Evolutionary conservation across 139 green algal genomes (phyloP).

Genomic region (Auxenochlorella pyrenoidosa): DNA sequence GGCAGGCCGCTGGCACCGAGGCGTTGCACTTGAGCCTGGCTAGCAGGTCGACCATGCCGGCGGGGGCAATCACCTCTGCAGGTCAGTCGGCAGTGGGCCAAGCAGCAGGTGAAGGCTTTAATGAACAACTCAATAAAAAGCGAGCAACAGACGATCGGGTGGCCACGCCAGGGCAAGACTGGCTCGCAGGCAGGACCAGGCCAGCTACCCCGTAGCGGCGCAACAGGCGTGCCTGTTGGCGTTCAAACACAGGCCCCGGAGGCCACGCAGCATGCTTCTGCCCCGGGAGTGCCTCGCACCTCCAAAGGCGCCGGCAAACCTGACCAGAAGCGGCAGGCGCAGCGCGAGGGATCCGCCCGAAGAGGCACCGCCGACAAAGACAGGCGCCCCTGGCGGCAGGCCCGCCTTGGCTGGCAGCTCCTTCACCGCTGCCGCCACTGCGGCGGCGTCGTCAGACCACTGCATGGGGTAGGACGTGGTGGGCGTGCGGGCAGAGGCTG

Average conservation of each 20-base stretch:
- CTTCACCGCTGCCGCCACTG: not conserved
- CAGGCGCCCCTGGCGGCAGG: not conserved
- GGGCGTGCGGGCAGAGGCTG: too few relatives aligned
- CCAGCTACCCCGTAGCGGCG: too few relatives aligned
- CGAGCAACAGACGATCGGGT: too few relatives aligned
- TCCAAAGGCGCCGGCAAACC: not conserved
- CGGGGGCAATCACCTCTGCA: slow-evolving; percentile 28
- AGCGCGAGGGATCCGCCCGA: slow-evolving; percentile 5
- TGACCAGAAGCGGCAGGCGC: not conserved
- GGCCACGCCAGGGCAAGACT: too few relatives aligned
- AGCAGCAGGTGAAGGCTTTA: too few relatives aligned
- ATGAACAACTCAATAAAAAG: too few relatives aligned
- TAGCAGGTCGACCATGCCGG: not conserved
- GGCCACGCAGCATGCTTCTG: too few relatives aligned
- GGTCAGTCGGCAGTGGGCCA: too few relatives aligned
- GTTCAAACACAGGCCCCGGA: too few relatives aligned
- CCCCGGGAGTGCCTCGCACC: not conserved
- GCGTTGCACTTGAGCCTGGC: not conserved
- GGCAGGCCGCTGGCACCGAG: not conserved
- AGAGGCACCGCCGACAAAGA: not conserved
- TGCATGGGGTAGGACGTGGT: too few relatives aligned
- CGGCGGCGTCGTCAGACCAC: not conserved
- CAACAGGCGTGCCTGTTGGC: too few relatives aligned
- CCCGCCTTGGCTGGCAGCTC: not conserved
- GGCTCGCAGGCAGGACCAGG: too few relatives aligned